A percentile compares a stretch with the other conserved stretches of the same genome.
Conservation (phyloP, 73 alveolate genomes). For the Paramecium octaurelia region DNA sequence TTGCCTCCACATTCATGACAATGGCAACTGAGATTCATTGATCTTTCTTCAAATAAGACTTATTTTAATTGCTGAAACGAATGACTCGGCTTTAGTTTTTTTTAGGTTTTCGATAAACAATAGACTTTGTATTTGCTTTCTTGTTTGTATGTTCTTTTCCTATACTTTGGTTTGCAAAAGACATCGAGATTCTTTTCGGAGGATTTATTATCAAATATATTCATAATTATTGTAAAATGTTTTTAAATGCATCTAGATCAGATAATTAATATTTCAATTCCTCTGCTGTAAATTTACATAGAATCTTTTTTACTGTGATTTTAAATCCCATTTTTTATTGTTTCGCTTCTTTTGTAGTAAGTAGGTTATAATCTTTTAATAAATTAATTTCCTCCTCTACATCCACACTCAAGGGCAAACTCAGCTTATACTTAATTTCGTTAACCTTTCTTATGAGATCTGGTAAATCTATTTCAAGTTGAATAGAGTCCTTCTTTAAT, state of each 20-base stretch:
- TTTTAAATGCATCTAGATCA: neutral
- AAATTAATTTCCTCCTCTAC: neutral
- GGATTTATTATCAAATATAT: neutral
- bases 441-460: slow-evolving; percentile 2
- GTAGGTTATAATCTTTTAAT: neutral
- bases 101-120: neutral
- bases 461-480: neutral
- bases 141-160: neutral
- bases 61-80: neutral
- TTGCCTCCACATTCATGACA: neutral
- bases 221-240: slow-evolving; percentile 14
- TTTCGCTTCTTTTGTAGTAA: neutral
- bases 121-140: neutral
- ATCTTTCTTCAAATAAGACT: neutral
- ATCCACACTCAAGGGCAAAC: neutral
- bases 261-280: slow-evolving; percentile 10
- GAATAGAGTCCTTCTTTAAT: neutral
- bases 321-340: neutral
- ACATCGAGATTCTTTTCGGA: neutral
- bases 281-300: neutral
- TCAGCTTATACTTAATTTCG: slow-evolving; percentile 9
- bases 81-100: neutral
- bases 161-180: neutral
- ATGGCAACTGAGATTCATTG: neutral
- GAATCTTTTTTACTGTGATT: neutral